Base-by-base conservation (phyloP, 2,329 filamentous ascomycete genomes). In the Monilinia laxa region DNA sequence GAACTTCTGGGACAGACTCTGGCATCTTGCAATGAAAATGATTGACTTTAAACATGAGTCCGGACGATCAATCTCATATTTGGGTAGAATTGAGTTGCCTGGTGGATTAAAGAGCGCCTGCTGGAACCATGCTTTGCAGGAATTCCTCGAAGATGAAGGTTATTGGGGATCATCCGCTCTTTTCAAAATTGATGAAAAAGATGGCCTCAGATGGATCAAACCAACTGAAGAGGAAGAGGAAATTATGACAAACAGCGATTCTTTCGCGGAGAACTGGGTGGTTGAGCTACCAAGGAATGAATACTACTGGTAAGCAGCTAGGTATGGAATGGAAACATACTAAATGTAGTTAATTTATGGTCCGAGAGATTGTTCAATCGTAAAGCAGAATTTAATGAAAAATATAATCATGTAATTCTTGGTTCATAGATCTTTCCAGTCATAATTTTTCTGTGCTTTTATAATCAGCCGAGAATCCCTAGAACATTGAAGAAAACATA, bases 221-320 rank as follows among this genome's bases (percentile, higher is more conserved):
- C 6, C 4, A 2, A 16, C 45, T 10, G n/a, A 1, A 23, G 23
- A 49, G 28, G 3, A 1, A 1, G 42, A 4, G 16, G 57, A 59
- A 14, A 3, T 1, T 11, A 4, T 18, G 3, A 49, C 35, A 20
- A 14, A 23, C n/a, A 9, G 4, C 1, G 11, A 20, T 2, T 14
- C 45, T n/a, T 35, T 59, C 9, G 28, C 16, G 18, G 20, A 9
- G 9, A 20, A 35, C n/a, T 59, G 57, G 57, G 42, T 59, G 7
- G 12, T 49, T n/a, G 57, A 47, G 57, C 45, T 59, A 23, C 57
- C 42, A 49, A 59, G 28, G 20, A 49, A 49, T 11, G 57, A 59
- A 23, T 59, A 49, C n/a, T 10, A 16, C 49, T 49, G 12, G n/a
- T 59, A 11, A 35, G 25, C 18, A 11, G 28, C 14, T 49, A 35